These are phyloP conservation scores for Globisporangium recalcitrans DNA, from an alignment of 352 stramenopile genomes.

Conservation along the genomic window DNA sequence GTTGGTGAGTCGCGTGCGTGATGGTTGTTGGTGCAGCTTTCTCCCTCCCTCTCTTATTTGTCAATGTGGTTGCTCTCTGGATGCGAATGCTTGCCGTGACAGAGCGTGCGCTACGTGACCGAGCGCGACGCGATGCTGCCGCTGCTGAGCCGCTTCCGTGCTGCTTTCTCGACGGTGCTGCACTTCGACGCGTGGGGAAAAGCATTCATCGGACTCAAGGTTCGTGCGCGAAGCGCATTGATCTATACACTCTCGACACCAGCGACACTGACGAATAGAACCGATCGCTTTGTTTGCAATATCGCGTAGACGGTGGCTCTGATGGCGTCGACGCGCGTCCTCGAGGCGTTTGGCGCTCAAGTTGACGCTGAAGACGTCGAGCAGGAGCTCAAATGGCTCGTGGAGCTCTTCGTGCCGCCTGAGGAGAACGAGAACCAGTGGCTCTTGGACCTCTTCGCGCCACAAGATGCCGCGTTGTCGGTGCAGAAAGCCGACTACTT, in stretches of 20 bases:
- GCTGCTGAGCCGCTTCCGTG: constrained; percentile 43
- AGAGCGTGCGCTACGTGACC: constrained; percentile 76
- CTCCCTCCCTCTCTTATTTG: background rate
- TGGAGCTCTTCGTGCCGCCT: constrained; percentile 34
- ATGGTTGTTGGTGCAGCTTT: background rate
- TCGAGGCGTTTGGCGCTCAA: constrained; percentile 60
- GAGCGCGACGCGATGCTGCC: constrained; percentile 56
- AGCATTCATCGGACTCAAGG: constrained; percentile 44
- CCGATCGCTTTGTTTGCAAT: background rate
- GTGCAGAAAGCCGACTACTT: constrained; percentile 37
- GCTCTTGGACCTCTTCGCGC: constrained; percentile 51
- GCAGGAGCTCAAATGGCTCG: constrained; percentile 46
- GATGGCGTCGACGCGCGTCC: constrained; percentile 54
- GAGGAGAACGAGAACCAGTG: constrained; percentile 37
- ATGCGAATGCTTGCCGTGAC: background rate
- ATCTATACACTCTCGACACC: background rate
- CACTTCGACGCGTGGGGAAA: constrained; percentile 44
- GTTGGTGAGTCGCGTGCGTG: constrained; percentile 22
- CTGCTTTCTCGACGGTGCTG: constrained; percentile 48
- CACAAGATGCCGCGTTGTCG: constrained; percentile 19
- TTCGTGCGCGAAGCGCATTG: background rate
- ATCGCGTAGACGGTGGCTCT: constrained; percentile 45
- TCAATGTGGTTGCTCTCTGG: background rate
- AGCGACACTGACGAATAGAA: background rate
- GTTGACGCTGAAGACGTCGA: constrained; percentile 31